Evolutionary conservation across 768 basidiomycete species (phyloP).

Genomic region (Leccinum broughii): DNA sequence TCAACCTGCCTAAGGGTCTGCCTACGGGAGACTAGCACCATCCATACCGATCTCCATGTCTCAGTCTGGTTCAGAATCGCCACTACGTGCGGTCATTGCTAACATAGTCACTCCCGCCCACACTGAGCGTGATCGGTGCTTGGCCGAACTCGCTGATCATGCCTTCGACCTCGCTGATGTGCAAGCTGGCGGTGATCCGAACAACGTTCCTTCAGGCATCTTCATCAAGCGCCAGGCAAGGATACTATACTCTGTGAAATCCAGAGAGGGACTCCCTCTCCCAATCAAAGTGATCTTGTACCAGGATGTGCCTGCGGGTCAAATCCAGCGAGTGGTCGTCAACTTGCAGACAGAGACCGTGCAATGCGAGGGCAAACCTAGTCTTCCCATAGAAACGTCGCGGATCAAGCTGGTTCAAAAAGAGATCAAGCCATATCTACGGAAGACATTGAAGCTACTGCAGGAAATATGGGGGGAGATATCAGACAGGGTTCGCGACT

Average conservation of each 20-base stretch:
- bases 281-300: conserved; percentile 19
- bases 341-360: too few relatives aligned
- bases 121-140: conserved; percentile 6
- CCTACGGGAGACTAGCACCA: too few relatives aligned
- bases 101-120: conserved; percentile 10
- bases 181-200: not conserved
- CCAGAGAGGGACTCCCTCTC: not conserved
- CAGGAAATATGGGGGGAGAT: too few relatives aligned
- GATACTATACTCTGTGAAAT: conserved; percentile 15
- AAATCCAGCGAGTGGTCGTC: conserved; percentile 9
- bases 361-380: too few relatives aligned
- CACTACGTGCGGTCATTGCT: conserved; percentile 17
- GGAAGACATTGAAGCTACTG: too few relatives aligned
- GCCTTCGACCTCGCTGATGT: conserved; percentile 19
- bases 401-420: too few relatives aligned
- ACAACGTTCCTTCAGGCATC: not conserved
- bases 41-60: conserved; percentile 9
- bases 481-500: too few relatives aligned
- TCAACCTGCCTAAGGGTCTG: too few relatives aligned
- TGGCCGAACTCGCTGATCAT: conserved; percentile 22
- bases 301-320: conserved; percentile 10
- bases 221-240: conserved; percentile 15
- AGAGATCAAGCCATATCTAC: too few relatives aligned
- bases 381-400: too few relatives aligned
- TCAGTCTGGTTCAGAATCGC: conserved; percentile 3